These are phyloP conservation scores for Blastomyces gilchristii DNA, from an alignment of 2,329 filamentous ascomycete species.

Conservation along the genomic window DNA sequence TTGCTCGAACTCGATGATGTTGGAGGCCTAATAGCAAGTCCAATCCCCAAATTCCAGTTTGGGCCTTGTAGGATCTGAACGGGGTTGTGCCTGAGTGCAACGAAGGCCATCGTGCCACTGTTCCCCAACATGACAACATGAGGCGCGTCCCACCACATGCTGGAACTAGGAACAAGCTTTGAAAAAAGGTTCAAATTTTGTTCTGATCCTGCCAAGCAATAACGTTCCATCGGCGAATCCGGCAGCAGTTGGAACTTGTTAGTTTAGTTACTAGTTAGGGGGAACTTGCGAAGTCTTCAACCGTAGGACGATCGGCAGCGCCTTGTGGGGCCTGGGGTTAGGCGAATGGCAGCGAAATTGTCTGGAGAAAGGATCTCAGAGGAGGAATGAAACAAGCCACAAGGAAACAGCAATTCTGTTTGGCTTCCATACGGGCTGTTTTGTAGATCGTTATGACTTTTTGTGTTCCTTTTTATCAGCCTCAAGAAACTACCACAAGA, in stretches of 20 bases:
- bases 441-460: neutral
- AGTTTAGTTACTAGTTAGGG: no score
- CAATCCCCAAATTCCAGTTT: neutral
- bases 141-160: neutral
- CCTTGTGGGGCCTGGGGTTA: neutral
- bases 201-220: constrained; percentile 2
- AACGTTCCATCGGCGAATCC: constrained; percentile 2
- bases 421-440: neutral
- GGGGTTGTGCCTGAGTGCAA: neutral
- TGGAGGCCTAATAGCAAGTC: neutral
- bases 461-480: neutral
- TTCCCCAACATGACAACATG: neutral
- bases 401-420: neutral
- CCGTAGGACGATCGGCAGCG: neutral
- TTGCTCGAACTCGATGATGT: no score
- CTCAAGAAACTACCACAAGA: neutral
- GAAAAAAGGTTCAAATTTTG: neutral
- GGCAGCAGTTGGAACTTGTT: neutral
- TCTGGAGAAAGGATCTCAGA: no score
- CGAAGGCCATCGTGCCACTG: neutral
- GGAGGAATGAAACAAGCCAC: neutral
- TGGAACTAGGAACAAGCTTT: neutral
- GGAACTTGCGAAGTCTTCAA: neutral
- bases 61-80: neutral
- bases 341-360: neutral